Base-by-base conservation (phyloP, 345 rosid species). In the Excoecaria agallocha region DNA sequence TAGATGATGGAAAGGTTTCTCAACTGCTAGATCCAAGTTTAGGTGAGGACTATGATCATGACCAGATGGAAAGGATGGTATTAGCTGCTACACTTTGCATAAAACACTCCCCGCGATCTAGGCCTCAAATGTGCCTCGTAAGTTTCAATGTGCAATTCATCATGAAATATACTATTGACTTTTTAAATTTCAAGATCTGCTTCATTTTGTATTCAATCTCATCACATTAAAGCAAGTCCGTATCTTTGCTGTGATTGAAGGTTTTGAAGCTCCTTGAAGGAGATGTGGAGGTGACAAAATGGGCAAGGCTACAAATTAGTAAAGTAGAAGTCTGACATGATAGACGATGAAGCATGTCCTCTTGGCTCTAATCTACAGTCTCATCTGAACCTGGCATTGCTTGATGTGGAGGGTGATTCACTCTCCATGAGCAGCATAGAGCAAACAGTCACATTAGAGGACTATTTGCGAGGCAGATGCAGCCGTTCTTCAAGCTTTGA, bases 401-500 rank as follows among this genome's bases (percentile, higher is more conserved):
- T 75, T 17, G 83, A 80, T 57, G 73, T 80, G 52, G 83, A 76
- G 43, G 79, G 76, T 38, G 83, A 80, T 46, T 80, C 74, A n/a
- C 77, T 75, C 70, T 80, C 83, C 35, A 10, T 37, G 69, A 72
- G 79, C 73, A 80, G 82, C 70, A 71, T 75, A 30, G 79, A 80
- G 66, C 95, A 87, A 67, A 73, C 85, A 10, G 68, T 94, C 55
- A 88, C 95, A 10, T 49, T 80, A 19, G 79, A 80, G 51, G 74
- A 80, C 58, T 80, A 80, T 72, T 54, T 80, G 70, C 76, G 24
- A 81, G 98, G 97, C 72, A 85, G 98, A 81, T 90, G 97, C 84
- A 94, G 97, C 83, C 89, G 93, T 61, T 87, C 95, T 12, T 89
- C 97, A 6, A 94, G 97, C 89, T 89, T 94, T 8, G 98, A 94